Conservation (phyloP, 441 rosid genomes). For the Populus trichocarpa region DNA sequence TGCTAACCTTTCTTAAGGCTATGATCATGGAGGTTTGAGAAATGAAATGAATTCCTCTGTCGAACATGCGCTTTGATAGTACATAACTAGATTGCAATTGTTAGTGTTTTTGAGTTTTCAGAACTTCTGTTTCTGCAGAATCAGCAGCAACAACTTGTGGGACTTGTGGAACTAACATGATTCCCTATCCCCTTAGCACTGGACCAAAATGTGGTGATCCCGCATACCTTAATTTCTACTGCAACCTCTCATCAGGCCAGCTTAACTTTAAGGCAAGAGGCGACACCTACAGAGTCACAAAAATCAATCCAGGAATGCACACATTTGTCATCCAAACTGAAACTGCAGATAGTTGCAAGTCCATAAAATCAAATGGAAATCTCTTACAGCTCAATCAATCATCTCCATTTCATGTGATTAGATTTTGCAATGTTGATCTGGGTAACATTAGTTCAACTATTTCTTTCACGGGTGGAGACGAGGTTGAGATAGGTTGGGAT, state of each 20-base stretch:
- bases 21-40: background rate
- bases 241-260: conserved; percentile 46
- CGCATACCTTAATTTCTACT: conserved; percentile 41
- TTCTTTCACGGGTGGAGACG: conserved; percentile 24
- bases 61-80: background rate
- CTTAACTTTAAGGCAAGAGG: conserved; percentile 34
- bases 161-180: conserved; percentile 46
- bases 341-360: conserved; percentile 29
- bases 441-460: background rate
- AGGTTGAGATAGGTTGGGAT: conserved; percentile 58
- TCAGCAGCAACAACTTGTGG: conserved; percentile 39
- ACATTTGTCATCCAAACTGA: conserved; percentile 36
- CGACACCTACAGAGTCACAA: conserved; percentile 40
- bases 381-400: conserved; percentile 30
- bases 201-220: conserved; percentile 58
- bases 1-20: background rate
- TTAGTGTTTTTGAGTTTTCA: background rate
- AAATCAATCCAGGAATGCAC: conserved; percentile 30
- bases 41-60: background rate
- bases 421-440: conserved; percentile 30
- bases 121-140: conserved; percentile 34
- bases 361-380: conserved; percentile 16
- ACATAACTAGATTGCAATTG: background rate
- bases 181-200: conserved; percentile 70
- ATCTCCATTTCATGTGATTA: conserved; percentile 39